Conservation (phyloP, 202 grass and related monocot species). For the Hordeum pubiflorum region DNA sequence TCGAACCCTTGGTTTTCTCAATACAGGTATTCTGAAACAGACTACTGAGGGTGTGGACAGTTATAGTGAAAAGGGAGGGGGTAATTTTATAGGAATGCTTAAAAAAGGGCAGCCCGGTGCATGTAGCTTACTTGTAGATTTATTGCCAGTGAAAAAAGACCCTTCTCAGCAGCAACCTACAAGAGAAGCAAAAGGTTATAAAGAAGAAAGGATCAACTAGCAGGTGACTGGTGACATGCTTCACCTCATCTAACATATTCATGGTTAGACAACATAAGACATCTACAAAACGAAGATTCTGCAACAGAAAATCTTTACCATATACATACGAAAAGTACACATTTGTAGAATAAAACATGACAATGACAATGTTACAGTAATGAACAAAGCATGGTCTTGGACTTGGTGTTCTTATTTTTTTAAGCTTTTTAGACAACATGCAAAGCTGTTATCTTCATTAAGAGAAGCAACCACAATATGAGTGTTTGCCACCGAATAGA, state of each 20-base stretch:
- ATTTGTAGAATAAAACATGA: neutral
- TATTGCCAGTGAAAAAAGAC: constrained; percentile 80
- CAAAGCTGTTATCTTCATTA: neutral
- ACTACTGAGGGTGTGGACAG: neutral
- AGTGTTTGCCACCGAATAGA: neutral
- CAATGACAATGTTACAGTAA: neutral
- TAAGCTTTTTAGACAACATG: neutral
- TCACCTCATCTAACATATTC: constrained; percentile 3
- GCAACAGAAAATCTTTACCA: neutral
- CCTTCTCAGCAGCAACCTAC: constrained; percentile 91
- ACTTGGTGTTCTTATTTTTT: neutral
- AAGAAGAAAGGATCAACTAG: neutral
- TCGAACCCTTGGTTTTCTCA: neutral
- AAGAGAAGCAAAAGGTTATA: constrained; percentile 33
- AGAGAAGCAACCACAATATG: neutral
- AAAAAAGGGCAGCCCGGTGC: too few relatives aligned
- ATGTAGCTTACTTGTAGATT: constrained; percentile 99
- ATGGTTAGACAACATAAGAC: constrained; percentile 19
- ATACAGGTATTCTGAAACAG: neutral
- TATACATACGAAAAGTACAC: neutral
- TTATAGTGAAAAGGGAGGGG: neutral
- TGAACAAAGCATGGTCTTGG: neutral
- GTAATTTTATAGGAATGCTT: constrained; percentile 19
- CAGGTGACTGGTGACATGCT: neutral
- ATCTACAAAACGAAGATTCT: neutral